Evolutionary conservation across 2,329 filamentous ascomycete genomes (phyloP), one percentile per base, ranked within the genome.

Genomic region (Aphanocladium album): DNA sequence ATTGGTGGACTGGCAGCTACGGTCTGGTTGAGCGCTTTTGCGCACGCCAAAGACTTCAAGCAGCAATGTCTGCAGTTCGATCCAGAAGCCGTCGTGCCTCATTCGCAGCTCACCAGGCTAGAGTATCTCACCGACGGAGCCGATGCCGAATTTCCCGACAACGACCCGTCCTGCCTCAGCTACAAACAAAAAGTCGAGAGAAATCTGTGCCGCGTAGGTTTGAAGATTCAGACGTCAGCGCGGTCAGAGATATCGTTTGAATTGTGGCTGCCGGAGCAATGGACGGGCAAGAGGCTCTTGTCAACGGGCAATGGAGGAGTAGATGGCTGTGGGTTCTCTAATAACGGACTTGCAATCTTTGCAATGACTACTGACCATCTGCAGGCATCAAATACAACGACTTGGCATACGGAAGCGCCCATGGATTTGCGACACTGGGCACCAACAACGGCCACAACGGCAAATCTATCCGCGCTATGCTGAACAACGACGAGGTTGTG

Each of bases 401-500:
- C 57, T 67, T 83, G 17, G 77, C 74, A 1, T 82, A 82, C 62
- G 73, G 73, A 1, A 68, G 73, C 7, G 66, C 69, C 2, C 66
- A 75, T 14, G 79, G 78, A 0, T 82, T 82, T 63, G 77, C 79
- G 1, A 71, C 75, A 1, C 74, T 81, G 25, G 79, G 79, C 2
- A 77, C 79, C 7, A 82, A 82, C 65, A 81, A 79, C 35, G 80
- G 80, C 25, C 80, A 82, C 61, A 76, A 81, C 58, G 79, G 80
- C 41, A 77, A 76, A 0, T 64, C 68, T 1, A 73, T 65, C 1
- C 43, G 59, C 0, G 60, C 67, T 0, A 72, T 76, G 51, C 65
- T 74, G 17, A 67, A 76, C 37, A 74, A 75, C 57, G 66, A 72
- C 0, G 76, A 76, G 11, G 67, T 73, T 1, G 47, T 76, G 0